These are phyloP conservation scores for Plenodomus tracheiphilus DNA, from an alignment of 2,329 filamentous ascomycete genomes.

Conservation along the genomic window DNA sequence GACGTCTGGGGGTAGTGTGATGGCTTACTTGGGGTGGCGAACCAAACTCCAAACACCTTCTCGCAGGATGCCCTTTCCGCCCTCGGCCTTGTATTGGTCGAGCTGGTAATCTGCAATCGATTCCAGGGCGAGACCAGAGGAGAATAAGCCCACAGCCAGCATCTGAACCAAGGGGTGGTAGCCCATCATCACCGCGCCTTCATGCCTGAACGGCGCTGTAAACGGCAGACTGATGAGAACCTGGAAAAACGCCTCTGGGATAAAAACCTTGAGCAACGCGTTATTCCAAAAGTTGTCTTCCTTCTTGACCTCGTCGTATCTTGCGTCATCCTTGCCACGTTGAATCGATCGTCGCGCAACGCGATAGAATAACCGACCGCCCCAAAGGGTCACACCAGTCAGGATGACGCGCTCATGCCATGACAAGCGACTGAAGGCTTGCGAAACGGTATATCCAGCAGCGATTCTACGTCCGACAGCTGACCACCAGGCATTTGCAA, in stretches of 20 bases:
- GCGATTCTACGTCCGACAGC: conserved; percentile 58
- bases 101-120: conserved; percentile 61
- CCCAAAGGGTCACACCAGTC: conserved; percentile 61
- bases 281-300: conserved; percentile 61
- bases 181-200: conserved; percentile 42
- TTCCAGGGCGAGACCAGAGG: conserved; percentile 60
- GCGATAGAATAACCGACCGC: conserved; percentile 59
- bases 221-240: conserved; percentile 62
- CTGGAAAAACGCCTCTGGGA: conserved; percentile 62
- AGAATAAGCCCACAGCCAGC: conserved; percentile 59
- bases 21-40: conserved; percentile 63
- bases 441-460: conserved; percentile 50
- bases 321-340: conserved; percentile 59
- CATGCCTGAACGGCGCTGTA: conserved; percentile 58
- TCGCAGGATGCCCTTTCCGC: conserved; percentile 50
- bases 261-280: conserved; percentile 57
- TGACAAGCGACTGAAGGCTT: conserved; percentile 54
- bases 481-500: conserved; percentile 64
- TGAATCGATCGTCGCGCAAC: conserved; percentile 54
- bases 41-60: conserved; percentile 66
- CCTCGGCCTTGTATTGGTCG: conserved; percentile 53
- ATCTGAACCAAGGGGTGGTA: conserved; percentile 44
- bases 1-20: neutral
- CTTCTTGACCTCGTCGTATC: conserved; percentile 59
- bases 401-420: conserved; percentile 61